Conservation (phyloP, 2,329 filamentous ascomycete genomes). For the Lasiodiplodia gonubiensis region DNA sequence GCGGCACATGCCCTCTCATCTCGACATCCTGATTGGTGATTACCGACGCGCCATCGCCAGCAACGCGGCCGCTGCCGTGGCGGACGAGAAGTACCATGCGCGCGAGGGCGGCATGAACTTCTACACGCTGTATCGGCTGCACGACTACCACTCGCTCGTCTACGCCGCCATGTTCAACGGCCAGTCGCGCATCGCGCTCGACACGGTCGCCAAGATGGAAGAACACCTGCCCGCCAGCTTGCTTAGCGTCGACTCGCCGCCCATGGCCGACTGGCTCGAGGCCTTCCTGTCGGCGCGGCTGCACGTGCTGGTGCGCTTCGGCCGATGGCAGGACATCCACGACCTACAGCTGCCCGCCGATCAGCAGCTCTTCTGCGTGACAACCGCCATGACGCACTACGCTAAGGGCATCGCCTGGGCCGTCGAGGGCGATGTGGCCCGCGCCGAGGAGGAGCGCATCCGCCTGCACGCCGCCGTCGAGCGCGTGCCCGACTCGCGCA, state of each 20-base stretch:
- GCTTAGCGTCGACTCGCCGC: conserved; percentile 67
- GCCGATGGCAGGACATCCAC: conserved; percentile 71
- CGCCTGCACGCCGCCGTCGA: conserved; percentile 60
- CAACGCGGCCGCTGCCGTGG: conserved; percentile 69
- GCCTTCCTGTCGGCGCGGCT: conserved; percentile 70
- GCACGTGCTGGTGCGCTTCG: conserved; percentile 76
- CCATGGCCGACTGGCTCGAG: conserved; percentile 82
- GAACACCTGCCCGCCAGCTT: conserved; percentile 66
- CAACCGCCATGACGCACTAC: conserved; percentile 71
- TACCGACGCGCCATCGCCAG: conserved; percentile 70
- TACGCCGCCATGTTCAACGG: conserved; percentile 82
- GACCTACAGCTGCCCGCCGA: conserved; percentile 63
- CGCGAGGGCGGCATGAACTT: conserved; percentile 69
- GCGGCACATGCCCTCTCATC: conserved; percentile 77
- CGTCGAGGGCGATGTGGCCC: conserved; percentile 59
- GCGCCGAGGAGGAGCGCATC: conserved; percentile 59
- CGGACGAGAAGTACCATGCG: conserved; percentile 70
- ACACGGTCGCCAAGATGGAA: conserved; percentile 66
- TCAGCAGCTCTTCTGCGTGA: conserved; percentile 67
- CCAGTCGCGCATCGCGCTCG: conserved; percentile 65
- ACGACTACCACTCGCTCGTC: conserved; percentile 76
- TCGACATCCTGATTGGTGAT: conserved; percentile 75
- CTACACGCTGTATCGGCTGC: conserved; percentile 76
- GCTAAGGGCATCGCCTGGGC: conserved; percentile 71
- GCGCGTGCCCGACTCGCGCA: conserved; percentile 64